Conservation (phyloP, 129 eudicot species). For the Solidago caesia region DNA sequence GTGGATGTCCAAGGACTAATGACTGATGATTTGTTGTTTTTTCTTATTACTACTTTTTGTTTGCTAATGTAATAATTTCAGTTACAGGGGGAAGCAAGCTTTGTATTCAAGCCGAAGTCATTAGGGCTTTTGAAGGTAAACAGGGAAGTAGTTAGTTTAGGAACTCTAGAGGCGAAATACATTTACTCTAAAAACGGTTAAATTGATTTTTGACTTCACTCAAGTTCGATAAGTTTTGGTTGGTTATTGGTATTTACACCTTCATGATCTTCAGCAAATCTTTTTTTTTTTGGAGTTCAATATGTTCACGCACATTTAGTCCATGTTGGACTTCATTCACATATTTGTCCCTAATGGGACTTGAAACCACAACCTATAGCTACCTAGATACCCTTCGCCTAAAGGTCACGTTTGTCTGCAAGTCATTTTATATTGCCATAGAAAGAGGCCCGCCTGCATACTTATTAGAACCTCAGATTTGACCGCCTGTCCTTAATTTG, state of each 20-base stretch:
- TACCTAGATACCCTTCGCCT: no score
- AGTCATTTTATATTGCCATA: neutral
- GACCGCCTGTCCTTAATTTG: neutral
- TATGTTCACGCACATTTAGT: no score
- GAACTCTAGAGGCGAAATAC: neutral
- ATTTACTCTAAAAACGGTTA: neutral
- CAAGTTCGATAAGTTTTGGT: neutral
- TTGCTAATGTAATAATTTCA: slow-evolving; percentile 10
- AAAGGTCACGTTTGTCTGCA: neutral
- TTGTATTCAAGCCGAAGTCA: neutral
- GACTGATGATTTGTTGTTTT: slow-evolving; percentile 10
- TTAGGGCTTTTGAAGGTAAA: slow-evolving; percentile 3
- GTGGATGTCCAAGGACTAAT: slow-evolving; percentile 6
- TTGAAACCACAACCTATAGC: no score
- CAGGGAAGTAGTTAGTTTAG: neutral
- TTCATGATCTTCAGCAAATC: no score
- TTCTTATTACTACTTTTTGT: neutral
- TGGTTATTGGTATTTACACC: neutral
- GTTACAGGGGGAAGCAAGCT: slow-evolving; percentile 13
- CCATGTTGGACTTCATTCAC: no score
- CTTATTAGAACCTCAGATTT: neutral
- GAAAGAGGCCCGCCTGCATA: neutral
- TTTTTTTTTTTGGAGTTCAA: no score
- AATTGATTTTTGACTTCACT: neutral
- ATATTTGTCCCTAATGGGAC: no score